Conservation (phyloP, 2,329 filamentous ascomycete genomes). For the Aspergillus carbonarius region DNA sequence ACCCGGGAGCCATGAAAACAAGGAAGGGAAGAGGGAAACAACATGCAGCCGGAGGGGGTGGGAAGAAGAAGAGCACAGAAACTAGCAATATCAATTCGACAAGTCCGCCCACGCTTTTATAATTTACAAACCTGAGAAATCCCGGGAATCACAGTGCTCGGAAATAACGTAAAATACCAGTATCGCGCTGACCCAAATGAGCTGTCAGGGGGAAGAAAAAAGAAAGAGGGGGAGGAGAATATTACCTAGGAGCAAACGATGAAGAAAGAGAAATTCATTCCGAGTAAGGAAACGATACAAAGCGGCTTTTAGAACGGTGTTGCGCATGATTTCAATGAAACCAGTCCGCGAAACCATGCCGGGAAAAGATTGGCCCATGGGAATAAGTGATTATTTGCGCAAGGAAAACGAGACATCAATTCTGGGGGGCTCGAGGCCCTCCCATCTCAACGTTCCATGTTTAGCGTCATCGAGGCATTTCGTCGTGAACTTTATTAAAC, state of each 20-base stretch:
- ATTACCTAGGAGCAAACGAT: constrained; percentile 2
- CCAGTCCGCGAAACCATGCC: background rate
- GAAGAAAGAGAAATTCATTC: constrained; percentile 1
- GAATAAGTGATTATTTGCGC: background rate
- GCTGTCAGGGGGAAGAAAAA: background rate
- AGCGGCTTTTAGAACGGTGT: background rate
- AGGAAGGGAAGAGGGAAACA: background rate
- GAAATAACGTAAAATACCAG: background rate
- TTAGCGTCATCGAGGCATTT: constrained; percentile 13
- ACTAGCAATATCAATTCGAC: background rate
- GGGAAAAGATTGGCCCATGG: background rate
- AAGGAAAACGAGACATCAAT: background rate
- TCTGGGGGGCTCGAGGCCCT: background rate
- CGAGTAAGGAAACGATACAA: background rate
- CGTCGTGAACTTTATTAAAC: constrained; percentile 12
- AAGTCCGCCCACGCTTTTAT: constrained; percentile 37
- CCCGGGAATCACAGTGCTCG: background rate
- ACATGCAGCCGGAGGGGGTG: constrained; percentile 7
- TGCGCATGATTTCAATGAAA: background rate
- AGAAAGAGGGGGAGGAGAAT: background rate
- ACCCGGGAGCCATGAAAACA: background rate
- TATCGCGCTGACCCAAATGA: background rate
- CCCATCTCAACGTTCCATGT: background rate
- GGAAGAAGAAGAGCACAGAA: background rate
- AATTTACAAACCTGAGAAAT: constrained; percentile 29